Conservation (phyloP, 768 basidiomycete genomes). For the Asterophora parasitica region DNA sequence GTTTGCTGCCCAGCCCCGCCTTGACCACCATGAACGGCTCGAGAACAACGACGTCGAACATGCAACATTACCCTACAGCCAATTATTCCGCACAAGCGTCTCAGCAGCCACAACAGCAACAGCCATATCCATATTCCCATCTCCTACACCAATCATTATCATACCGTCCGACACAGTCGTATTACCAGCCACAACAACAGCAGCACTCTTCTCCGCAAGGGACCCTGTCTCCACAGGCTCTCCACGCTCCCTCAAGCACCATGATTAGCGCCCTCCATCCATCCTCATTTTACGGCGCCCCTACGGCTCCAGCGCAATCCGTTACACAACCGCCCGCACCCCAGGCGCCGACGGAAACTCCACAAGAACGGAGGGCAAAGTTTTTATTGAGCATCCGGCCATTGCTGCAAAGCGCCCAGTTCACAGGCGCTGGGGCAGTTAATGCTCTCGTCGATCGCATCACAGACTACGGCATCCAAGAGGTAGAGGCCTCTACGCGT, state of each 20-base stretch:
- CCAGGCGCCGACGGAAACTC: conserved; percentile 30
- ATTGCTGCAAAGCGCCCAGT: conserved; percentile 51
- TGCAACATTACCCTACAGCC: conserved; percentile 39
- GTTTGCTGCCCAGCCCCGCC: conserved; percentile 42
- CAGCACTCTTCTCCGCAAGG: conserved; percentile 41
- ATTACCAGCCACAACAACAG: conserved; percentile 28
- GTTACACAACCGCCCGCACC: conserved; percentile 19
- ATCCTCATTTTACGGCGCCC: conserved; percentile 26
- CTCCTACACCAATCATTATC: conserved; percentile 25
- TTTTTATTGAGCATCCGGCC: conserved; percentile 52
- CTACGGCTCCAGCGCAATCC: conserved; percentile 17
- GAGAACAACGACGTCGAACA: conserved; percentile 19
- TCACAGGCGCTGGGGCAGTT: conserved; percentile 69
- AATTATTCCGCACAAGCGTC: conserved; percentile 33
- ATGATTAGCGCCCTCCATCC: conserved; percentile 34
- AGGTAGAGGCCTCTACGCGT: conserved; percentile 62
- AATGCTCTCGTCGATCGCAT: conserved; percentile 54
- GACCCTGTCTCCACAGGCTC: conserved; percentile 65
- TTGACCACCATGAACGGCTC: conserved; percentile 54
- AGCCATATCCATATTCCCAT: conserved; percentile 42
- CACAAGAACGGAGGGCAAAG: conserved; percentile 50
- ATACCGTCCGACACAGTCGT: conserved; percentile 20
- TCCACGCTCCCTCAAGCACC: conserved; percentile 53
- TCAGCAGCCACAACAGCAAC: conserved; percentile 25
- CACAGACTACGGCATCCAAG: conserved; percentile 52